Conservation (phyloP, 257 asterid genomes). For the Forsythia suspensa region DNA sequence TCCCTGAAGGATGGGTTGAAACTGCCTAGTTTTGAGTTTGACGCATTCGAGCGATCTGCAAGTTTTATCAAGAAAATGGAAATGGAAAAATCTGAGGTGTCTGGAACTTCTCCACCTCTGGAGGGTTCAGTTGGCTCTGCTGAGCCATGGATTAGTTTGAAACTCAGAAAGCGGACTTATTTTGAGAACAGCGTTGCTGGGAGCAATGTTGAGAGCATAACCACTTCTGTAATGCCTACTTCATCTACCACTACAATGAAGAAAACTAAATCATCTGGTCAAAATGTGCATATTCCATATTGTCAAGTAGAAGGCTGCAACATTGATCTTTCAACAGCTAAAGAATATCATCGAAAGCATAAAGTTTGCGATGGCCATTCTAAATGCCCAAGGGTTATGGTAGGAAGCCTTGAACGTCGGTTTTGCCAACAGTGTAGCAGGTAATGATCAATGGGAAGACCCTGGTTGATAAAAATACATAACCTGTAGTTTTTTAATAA, state of each 20-base stretch:
- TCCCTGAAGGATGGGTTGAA: slow-evolving; percentile 43
- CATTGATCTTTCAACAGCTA: slow-evolving; percentile 69
- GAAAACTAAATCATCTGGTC: slow-evolving; percentile 49
- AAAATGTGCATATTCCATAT: slow-evolving; percentile 38
- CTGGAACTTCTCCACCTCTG: slow-evolving; percentile 44
- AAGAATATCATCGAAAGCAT: slow-evolving; percentile 90
- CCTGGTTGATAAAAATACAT: not conserved
- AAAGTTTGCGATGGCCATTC: slow-evolving; percentile 83
- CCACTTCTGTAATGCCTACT: slow-evolving; percentile 43
- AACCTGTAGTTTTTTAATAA: not conserved
- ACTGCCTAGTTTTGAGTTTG: slow-evolving; percentile 32
- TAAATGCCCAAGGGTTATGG: slow-evolving; percentile 68
- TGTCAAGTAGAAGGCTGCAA: slow-evolving; percentile 90
- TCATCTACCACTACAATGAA: slow-evolving; percentile 44
- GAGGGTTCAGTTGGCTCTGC: slow-evolving; percentile 52
- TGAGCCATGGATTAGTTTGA: slow-evolving; percentile 48
- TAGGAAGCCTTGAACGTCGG: slow-evolving; percentile 75
- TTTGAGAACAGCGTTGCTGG: slow-evolving; percentile 53
- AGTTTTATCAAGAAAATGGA: slow-evolving; percentile 20
- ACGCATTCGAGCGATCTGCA: slow-evolving; percentile 33
- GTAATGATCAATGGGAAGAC: slow-evolving; percentile 25
- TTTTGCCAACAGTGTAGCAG: slow-evolving; percentile 99
- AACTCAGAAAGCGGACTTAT: slow-evolving; percentile 83
- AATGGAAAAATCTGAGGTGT: slow-evolving; percentile 20
- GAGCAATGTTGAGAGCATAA: slow-evolving; percentile 46